phyloP scores from a whole-genome alignment of 2,329 filamentous ascomycete genomes.

The Didymosphaeria variabile region DNA sequence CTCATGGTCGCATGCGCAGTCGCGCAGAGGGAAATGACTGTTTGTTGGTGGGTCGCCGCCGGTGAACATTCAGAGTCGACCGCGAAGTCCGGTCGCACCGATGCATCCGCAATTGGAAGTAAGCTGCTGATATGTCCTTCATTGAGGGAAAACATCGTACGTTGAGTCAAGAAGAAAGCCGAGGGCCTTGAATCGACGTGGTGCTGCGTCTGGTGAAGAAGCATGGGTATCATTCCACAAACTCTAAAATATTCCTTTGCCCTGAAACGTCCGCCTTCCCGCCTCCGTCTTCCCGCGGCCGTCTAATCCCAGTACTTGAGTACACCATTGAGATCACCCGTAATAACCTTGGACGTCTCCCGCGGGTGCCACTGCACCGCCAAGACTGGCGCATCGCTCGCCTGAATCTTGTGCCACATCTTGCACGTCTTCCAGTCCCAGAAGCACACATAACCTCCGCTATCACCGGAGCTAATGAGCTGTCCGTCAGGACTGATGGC shows the following conservation, averaged over 20 bases:
- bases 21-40: slow-evolving; percentile 21
- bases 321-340: slow-evolving; percentile 86
- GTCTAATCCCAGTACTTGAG: slow-evolving; percentile 91
- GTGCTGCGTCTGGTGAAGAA: slow-evolving; percentile 15
- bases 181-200: background rate
- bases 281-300: background rate
- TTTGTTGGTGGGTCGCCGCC: slow-evolving; percentile 2
- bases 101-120: too few relatives aligned
- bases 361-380: slow-evolving; percentile 96
- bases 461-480: slow-evolving; percentile 87
- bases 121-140: background rate
- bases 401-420: slow-evolving; percentile 96
- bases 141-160: background rate
- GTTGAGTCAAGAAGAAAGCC: background rate
- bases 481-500: slow-evolving; percentile 90
- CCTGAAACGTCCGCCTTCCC: slow-evolving; percentile 13
- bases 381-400: slow-evolving; percentile 82
- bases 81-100: background rate
- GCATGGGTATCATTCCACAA: slow-evolving; percentile 35
- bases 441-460: slow-evolving; percentile 88
- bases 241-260: slow-evolving; percentile 12
- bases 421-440: slow-evolving; percentile 99
- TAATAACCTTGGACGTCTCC: slow-evolving; percentile 92
- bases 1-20: slow-evolving; percentile 16
- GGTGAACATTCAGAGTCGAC: background rate